Percentiles rank a stretch among this genome's conserved stretches.
Conservation (phyloP, 1,139 yeast species). For the Candida tunisiensis region DNA sequence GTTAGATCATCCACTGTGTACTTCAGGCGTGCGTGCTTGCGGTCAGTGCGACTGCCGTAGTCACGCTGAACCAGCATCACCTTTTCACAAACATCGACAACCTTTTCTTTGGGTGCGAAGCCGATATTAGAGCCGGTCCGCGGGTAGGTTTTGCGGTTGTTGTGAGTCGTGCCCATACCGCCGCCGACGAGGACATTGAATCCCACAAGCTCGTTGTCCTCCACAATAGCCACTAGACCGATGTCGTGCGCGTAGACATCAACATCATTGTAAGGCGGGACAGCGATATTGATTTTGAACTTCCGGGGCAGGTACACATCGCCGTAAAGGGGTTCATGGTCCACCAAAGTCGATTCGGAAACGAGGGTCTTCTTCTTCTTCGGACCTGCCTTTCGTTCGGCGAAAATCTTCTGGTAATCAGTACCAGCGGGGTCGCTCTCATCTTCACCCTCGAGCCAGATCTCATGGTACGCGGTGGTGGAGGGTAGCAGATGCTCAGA, state of each 20-base stretch:
- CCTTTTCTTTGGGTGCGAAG: constrained; percentile 47
- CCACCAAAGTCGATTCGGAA: constrained; percentile 34
- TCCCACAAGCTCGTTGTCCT: constrained; percentile 42
- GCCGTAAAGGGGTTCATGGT: constrained; percentile 78
- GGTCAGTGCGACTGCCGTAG: constrained; percentile 85
- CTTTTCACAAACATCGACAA: constrained; percentile 73
- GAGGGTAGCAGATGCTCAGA: constrained; percentile 76
- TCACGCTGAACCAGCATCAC: constrained; percentile 92
- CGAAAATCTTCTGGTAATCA: constrained; percentile 57
- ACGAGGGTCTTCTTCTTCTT: constrained; percentile 78
- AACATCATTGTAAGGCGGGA: constrained; percentile 93
- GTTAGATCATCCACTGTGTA: constrained; percentile 91
- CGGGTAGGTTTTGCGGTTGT: constrained; percentile 93
- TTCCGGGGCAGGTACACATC: constrained; percentile 86
- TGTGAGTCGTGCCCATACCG: constrained; percentile 98
- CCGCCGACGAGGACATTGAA: constrained; percentile 90
- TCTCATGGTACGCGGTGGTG: constrained; percentile 93
- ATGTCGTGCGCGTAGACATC: constrained; percentile 94
- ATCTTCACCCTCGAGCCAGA: constrained; percentile 87
- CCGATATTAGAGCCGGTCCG: constrained; percentile 86
- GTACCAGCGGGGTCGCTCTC: constrained; percentile 46
- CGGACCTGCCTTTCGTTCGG: constrained; percentile 61
- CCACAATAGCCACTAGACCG: constrained; percentile 81
- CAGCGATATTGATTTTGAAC: constrained; percentile 86
- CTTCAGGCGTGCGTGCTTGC: constrained; percentile 96